Evolutionary conservation across 164 flowering plant species (phyloP).

Genomic region (Akebia trifoliata): DNA sequence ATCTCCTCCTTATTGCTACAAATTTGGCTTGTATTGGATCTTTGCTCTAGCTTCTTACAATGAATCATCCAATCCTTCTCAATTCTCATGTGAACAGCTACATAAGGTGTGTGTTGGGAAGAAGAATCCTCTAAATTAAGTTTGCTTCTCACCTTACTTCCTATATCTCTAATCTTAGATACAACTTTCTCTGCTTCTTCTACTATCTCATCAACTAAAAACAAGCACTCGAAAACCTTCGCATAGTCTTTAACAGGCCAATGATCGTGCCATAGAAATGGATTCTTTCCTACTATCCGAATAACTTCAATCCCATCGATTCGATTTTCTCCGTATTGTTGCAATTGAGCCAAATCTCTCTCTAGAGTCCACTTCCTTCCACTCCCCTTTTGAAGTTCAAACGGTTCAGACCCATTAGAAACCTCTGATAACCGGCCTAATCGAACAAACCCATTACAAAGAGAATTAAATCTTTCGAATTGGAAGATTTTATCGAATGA

Average conservation of each 20-base stretch:
- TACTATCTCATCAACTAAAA: slow-evolving; percentile 68
- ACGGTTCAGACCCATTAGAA: slow-evolving; percentile 29
- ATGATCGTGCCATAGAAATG: slow-evolving; percentile 96
- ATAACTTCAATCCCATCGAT: slow-evolving; percentile 51
- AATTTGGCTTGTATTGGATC: slow-evolving; percentile 50
- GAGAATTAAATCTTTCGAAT: slow-evolving; percentile 63
- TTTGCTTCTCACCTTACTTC: slow-evolving; percentile 21
- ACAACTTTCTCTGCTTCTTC: slow-evolving; percentile 72
- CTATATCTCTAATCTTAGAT: slow-evolving; percentile 55
- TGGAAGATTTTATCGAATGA: slow-evolving; percentile 76
- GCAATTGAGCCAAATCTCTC: slow-evolving; percentile 80
- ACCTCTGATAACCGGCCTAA: slow-evolving; percentile 58
- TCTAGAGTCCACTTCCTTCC: slow-evolving; percentile 88
- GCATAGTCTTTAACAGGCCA: slow-evolving; percentile 95
- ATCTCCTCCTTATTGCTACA: slow-evolving; percentile 89
- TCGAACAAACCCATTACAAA: slow-evolving; percentile 73
- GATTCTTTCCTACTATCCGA: slow-evolving; percentile 75
- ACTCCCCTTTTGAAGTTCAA: slow-evolving; percentile 73
- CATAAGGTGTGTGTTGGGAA: slow-evolving; percentile 35
- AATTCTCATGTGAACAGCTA: slow-evolving; percentile 96
- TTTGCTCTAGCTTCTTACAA: slow-evolving; percentile 82
- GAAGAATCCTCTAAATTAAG: slow-evolving; percentile 5
- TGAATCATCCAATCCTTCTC: slow-evolving; percentile 99
- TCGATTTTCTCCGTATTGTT: slow-evolving; percentile 32
- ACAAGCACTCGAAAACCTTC: slow-evolving; percentile 73